These are phyloP conservation scores for Beauveria asiatica DNA, from an alignment of 2,329 filamentous ascomycete species.

Conservation along the genomic window DNA sequence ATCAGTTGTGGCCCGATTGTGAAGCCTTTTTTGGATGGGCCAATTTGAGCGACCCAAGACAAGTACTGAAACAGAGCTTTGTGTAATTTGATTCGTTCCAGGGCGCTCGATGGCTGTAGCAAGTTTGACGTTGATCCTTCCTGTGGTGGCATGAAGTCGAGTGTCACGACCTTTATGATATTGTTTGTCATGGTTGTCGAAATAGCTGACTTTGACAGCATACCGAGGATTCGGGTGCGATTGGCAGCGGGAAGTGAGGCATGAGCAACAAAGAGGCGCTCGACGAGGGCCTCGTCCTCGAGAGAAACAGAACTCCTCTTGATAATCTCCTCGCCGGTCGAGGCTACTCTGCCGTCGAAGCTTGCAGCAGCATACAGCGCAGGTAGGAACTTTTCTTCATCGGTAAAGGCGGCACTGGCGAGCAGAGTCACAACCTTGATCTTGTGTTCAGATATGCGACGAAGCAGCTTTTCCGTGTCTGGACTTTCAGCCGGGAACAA, in stretches of 20 bases:
- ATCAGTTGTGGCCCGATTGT: slow-evolving; percentile 62
- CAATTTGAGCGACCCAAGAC: slow-evolving; percentile 75
- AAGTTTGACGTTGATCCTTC: slow-evolving; percentile 12
- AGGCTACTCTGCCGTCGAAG: slow-evolving; percentile 68
- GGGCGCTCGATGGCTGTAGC: slow-evolving; percentile 39
- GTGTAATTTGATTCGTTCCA: slow-evolving; percentile 73
- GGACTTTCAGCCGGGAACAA: slow-evolving; percentile 30
- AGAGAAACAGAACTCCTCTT: slow-evolving; percentile 71
- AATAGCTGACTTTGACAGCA: slow-evolving; percentile 67
- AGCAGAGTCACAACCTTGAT: slow-evolving; percentile 59
- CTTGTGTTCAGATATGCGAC: slow-evolving; percentile 38
- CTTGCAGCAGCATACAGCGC: slow-evolving; percentile 78
- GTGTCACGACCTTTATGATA: slow-evolving; percentile 63
- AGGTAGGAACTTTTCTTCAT: slow-evolving; percentile 74
- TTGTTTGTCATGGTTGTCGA: slow-evolving; percentile 62
- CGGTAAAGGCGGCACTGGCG: slow-evolving; percentile 76
- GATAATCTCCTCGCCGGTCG: slow-evolving; percentile 81
- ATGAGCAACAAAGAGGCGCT: slow-evolving; percentile 64
- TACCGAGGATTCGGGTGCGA: slow-evolving; percentile 64
- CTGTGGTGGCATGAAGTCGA: slow-evolving; percentile 41
- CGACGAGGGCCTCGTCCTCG: slow-evolving; percentile 57
- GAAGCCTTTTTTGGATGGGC: slow-evolving; percentile 49
- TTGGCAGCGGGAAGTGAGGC: slow-evolving; percentile 63
- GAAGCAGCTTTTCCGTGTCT: slow-evolving; percentile 53
- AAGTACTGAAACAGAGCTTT: slow-evolving; percentile 79